These are phyloP conservation scores for Bertia moriformis DNA, from an alignment of 2,329 filamentous ascomycete species.

Conservation along the genomic window DNA sequence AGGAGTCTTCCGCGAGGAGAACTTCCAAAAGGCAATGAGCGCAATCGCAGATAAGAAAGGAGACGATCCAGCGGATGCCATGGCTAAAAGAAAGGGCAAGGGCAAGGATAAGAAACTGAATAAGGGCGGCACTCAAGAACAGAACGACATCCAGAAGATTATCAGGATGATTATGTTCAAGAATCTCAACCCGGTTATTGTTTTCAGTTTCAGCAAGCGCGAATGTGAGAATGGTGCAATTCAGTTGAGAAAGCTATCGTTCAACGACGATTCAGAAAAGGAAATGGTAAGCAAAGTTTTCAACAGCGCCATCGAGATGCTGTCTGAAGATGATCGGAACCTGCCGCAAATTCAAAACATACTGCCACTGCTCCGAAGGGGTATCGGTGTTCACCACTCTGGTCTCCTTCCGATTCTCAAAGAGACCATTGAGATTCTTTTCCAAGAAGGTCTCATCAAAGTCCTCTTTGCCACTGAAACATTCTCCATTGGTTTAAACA, in stretches of 20 bases:
- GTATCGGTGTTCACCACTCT: slow-evolving; percentile 94
- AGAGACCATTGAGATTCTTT: slow-evolving; percentile 96
- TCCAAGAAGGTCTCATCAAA: slow-evolving; percentile 96
- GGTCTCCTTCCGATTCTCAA: slow-evolving; percentile 90
- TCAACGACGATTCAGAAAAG: slow-evolving; percentile 95
- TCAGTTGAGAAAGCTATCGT: slow-evolving; percentile 71
- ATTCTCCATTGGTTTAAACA: slow-evolving; percentile 96
- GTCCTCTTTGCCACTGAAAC: slow-evolving; percentile 96
- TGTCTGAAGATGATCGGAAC: slow-evolving; percentile 80
- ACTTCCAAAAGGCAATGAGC: slow-evolving; percentile 92
- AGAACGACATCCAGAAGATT: slow-evolving; percentile 88
- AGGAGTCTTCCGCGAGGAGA: slow-evolving; percentile 86
- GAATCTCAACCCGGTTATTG: slow-evolving; percentile 93
- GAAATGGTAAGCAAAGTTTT: slow-evolving; percentile 90
- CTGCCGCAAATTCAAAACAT: slow-evolving; percentile 85
- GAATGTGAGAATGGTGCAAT: slow-evolving; percentile 87
- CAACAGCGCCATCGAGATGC: slow-evolving; percentile 75
- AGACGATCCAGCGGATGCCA: slow-evolving; percentile 64
- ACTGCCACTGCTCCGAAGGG: slow-evolving; percentile 72
- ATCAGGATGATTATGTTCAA: slow-evolving; percentile 98
- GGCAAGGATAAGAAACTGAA: slow-evolving; percentile 86
- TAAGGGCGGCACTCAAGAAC: slow-evolving; percentile 64
- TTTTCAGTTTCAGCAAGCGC: slow-evolving; percentile 98
- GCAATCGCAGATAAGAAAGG: slow-evolving; percentile 79
- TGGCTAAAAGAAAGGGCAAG: slow-evolving; percentile 69